Evolutionary conservation across 495 filamentous ascomycete species (phyloP).

Genomic region (Mytilinidion resinicola): DNA sequence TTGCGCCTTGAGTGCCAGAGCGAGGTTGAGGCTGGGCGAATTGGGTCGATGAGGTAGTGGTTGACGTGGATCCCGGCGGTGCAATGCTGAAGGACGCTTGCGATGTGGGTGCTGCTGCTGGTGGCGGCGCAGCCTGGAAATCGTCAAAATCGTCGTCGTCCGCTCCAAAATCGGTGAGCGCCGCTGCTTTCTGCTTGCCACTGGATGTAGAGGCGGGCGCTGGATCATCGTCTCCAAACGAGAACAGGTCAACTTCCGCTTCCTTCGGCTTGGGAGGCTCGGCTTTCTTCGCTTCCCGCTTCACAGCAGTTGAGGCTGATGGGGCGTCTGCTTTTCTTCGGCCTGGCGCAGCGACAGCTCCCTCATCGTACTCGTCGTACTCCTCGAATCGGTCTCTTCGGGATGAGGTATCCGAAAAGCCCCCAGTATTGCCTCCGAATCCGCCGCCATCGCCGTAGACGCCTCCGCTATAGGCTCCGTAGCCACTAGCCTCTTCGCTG

Average conservation of each 20-base stretch:
- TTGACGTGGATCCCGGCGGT: conserved; percentile 56
- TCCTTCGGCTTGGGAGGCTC: conserved; percentile 60
- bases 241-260: conserved; percentile 81
- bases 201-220: conserved; percentile 45
- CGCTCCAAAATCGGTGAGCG: conserved; percentile 50
- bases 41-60: conserved; percentile 58
- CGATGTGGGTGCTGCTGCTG: conserved; percentile 13
- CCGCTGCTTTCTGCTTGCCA: conserved; percentile 43
- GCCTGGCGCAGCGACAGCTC: conserved; percentile 43
- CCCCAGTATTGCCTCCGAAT: conserved; percentile 63
- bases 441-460: conserved; percentile 93
- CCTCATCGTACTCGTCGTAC: conserved; percentile 94
- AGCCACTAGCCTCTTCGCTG: conserved; percentile 56
- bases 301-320: conserved; percentile 35
- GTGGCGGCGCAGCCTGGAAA: conserved; percentile 79
- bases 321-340: conserved; percentile 44
- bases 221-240: conserved; percentile 70
- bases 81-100: conserved; percentile 43
- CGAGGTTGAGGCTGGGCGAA: conserved; percentile 79
- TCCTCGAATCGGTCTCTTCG: conserved; percentile 80
- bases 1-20: conserved; percentile 69
- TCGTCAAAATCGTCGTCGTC: conserved; percentile 98
- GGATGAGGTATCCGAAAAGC: conserved; percentile 61
- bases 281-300: conserved; percentile 42
- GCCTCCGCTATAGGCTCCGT: conserved; percentile 76